Conservation (phyloP, 2,329 filamentous ascomycete species). For the Fusarium domesticum region DNA sequence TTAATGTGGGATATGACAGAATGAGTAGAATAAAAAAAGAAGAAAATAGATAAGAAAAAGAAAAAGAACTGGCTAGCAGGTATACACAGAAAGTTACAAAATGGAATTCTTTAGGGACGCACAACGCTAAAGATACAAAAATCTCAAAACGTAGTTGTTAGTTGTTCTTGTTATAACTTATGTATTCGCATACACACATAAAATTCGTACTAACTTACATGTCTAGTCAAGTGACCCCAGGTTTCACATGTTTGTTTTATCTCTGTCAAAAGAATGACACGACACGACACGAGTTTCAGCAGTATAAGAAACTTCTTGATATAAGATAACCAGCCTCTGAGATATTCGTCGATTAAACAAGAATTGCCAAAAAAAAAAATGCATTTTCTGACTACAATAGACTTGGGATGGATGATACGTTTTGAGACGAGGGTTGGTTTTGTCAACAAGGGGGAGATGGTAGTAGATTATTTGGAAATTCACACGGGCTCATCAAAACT, state of each 20-base stretch:
- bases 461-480: too few species aligned
- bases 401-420: neutral
- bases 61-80: slow-evolving; percentile 5
- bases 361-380: too few species aligned
- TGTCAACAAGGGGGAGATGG: neutral
- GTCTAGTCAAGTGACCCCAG: neutral
- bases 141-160: too few species aligned
- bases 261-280: neutral
- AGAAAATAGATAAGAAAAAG: neutral
- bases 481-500: too few species aligned
- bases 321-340: too few species aligned
- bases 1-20: neutral
- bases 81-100: neutral
- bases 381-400: too few species aligned
- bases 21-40: neutral
- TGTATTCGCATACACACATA: too few species aligned
- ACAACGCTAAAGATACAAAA: neutral
- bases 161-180: too few species aligned
- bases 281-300: neutral
- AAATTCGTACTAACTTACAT: too few species aligned
- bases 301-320: neutral
- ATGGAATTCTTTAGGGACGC: slow-evolving; percentile 3
- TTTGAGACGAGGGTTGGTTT: neutral
- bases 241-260: neutral
- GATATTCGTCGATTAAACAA: neutral